Evolutionary conservation across 805 yeast species (phyloP).

Genomic region (Priceomyces fermenticarens): DNA sequence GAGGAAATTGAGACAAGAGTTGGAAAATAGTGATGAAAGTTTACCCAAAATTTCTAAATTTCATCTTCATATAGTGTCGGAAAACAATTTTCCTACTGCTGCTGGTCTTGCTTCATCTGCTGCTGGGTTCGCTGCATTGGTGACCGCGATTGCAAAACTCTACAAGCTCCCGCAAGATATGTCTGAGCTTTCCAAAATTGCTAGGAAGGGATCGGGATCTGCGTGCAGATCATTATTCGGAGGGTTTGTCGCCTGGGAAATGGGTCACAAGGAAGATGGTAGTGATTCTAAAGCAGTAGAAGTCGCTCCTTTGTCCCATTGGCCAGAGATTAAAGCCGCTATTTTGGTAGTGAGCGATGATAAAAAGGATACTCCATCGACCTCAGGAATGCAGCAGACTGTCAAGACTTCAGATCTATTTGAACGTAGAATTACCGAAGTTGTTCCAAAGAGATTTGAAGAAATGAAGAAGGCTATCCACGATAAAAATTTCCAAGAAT

Average conservation of each 20-base stretch:
- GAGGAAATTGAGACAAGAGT: slow-evolving; percentile 58
- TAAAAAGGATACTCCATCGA: slow-evolving; percentile 92
- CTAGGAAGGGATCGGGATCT: slow-evolving; percentile 97
- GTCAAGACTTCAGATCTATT: slow-evolving; percentile 87
- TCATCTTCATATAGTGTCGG: slow-evolving; percentile 79
- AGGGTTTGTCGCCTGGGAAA: slow-evolving; percentile 99
- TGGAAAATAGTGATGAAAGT: slow-evolving; percentile 54
- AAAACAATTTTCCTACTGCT: slow-evolving; percentile 98
- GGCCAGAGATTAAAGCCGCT: slow-evolving; percentile 93
- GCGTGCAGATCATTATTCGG: slow-evolving; percentile 97
- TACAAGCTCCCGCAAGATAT: slow-evolving; percentile 81
- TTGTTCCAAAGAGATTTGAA: slow-evolving; percentile 83
- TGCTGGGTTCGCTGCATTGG: slow-evolving; percentile 97
- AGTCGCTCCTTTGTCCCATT: slow-evolving; percentile 77
- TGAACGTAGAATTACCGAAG: slow-evolving; percentile 68
- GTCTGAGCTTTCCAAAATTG: slow-evolving; percentile 86
- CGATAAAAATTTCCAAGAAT: slow-evolving; percentile 69
- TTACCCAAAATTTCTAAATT: slow-evolving; percentile 62
- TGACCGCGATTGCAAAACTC: slow-evolving; percentile 80
- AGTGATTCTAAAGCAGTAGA: slow-evolving; percentile 92
- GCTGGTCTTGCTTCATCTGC: slow-evolving; percentile 98
- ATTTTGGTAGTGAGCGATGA: slow-evolving; percentile 89
- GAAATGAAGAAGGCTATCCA: slow-evolving; percentile 78
- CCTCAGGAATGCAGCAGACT: slow-evolving; percentile 95
- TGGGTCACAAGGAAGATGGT: slow-evolving; percentile 80